Conservation (phyloP, 768 basidiomycete genomes). For the Neoboletus magnificus region DNA sequence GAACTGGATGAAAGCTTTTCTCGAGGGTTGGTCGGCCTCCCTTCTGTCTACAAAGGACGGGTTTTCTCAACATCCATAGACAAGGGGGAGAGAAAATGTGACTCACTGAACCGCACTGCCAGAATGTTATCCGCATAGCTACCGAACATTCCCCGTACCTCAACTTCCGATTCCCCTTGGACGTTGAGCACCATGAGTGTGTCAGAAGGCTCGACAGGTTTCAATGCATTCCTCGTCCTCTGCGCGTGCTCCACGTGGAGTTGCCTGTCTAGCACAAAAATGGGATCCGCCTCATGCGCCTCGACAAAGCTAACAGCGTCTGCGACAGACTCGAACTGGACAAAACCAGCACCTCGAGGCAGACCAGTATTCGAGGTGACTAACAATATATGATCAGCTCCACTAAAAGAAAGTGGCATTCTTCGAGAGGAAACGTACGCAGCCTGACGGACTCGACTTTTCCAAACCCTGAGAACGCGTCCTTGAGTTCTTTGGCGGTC, state of each 20-base stretch:
- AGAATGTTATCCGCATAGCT: conserved; percentile 7
- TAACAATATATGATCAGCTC: conserved; percentile 1
- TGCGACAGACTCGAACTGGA: conserved; percentile 38
- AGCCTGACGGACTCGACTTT: conserved; percentile 36
- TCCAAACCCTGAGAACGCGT: conserved; percentile 45
- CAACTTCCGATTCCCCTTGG: conserved; percentile 18
- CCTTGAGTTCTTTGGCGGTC: conserved; percentile 39
- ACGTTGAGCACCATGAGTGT: conserved; percentile 33
- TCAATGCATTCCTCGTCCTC: neutral
- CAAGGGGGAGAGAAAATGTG: neutral
- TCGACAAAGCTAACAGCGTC: conserved; percentile 38
- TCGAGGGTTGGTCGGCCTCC: conserved; percentile 29
- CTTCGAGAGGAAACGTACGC: conserved; percentile 33
- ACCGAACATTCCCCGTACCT: conserved; percentile 28
- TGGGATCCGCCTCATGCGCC: conserved; percentile 40
- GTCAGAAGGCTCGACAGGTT: conserved; percentile 24
- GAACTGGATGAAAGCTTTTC: conserved; percentile 55
- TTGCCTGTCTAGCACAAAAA: conserved; percentile 48
- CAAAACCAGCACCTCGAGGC: conserved; percentile 43
- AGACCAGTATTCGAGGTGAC: conserved; percentile 34
- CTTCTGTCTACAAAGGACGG: conserved; percentile 32
- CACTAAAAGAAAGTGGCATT: neutral
- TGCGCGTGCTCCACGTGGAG: conserved; percentile 41
- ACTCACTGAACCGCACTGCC: conserved; percentile 33
- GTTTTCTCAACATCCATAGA: neutral